Percentiles rank a stretch among this genome's conserved stretches.
These are phyloP conservation scores for Paramecium sexaurelia DNA, from an alignment of 73 alveolate genomes.

Conservation along the genomic window DNA sequence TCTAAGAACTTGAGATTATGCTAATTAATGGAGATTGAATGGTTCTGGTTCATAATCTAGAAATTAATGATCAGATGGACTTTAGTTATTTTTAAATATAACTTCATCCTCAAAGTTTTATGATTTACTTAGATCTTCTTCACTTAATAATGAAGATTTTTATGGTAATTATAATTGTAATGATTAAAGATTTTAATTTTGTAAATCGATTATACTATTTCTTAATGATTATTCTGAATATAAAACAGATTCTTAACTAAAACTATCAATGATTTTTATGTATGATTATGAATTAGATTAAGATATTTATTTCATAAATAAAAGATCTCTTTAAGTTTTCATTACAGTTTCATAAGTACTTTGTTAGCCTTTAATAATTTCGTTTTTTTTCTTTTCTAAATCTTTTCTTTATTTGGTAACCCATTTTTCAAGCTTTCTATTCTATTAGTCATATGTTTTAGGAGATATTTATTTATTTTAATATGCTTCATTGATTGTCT, in stretches of 20 bases:
- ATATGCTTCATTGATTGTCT: constrained; percentile 69
- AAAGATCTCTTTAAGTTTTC: constrained; percentile 70
- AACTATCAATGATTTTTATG: constrained; percentile 45
- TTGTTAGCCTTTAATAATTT: constrained; percentile 70
- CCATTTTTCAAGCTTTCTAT: constrained; percentile 75
- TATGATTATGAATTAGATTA: constrained; percentile 41
- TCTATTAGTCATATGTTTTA: constrained; percentile 61
- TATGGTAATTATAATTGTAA: neutral
- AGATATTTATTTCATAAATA: constrained; percentile 45
- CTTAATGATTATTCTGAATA: constrained; percentile 40
- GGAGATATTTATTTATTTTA: constrained; percentile 71
- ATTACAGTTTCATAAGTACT: constrained; percentile 73
- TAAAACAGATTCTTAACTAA: constrained; percentile 47
- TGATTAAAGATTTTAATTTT: neutral
- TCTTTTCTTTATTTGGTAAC: constrained; percentile 73
- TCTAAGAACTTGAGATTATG: constrained; percentile 44
- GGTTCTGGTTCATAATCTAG: constrained; percentile 21
- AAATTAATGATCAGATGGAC: neutral
- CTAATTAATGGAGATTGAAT: neutral
- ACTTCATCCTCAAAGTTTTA: constrained; percentile 26
- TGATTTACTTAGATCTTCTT: constrained; percentile 17
- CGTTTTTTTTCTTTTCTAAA: constrained; percentile 66
- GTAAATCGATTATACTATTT: constrained; percentile 5
- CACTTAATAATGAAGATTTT: neutral
- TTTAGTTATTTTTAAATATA: neutral